A percentile compares a stretch with the other conserved stretches of the same genome.
phyloP scores from a whole-genome alignment of 164 flowering plant species.

The Nymphaea colorata region DNA sequence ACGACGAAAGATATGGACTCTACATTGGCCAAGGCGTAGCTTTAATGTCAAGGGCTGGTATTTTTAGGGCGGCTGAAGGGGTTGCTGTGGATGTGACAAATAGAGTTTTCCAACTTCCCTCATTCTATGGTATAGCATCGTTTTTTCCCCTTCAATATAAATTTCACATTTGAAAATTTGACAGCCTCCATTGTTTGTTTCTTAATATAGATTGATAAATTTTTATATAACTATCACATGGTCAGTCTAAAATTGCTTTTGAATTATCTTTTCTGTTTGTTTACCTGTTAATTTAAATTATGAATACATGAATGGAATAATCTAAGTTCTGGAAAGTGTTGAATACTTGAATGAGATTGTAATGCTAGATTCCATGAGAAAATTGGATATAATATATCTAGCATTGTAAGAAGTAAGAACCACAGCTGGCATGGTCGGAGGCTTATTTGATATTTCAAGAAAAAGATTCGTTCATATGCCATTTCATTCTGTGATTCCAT shows the following conservation, averaged over 20 bases:
- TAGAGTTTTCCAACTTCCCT: constrained; percentile 70
- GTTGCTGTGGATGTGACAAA: constrained; percentile 68
- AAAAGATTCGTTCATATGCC: no score
- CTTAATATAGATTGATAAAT: background rate
- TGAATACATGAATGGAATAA: background rate
- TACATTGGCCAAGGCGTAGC: constrained; percentile 89
- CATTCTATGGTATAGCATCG: constrained; percentile 58
- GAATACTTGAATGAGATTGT: no score
- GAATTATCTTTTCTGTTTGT: background rate
- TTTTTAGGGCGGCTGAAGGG: constrained; percentile 65
- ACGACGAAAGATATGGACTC: constrained; percentile 58
- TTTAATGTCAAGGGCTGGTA: constrained; percentile 82
- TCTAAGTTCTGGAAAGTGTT: background rate
- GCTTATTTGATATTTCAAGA: no score
- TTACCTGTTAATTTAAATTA: background rate
- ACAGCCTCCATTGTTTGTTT: background rate
- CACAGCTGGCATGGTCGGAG: no score
- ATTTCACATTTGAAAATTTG: background rate
- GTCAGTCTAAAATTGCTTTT: background rate
- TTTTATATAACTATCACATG: background rate
- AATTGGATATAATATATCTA: no score
- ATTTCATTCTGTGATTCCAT: no score
- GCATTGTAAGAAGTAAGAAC: no score
- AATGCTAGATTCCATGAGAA: no score
- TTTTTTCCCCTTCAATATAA: background rate